These are phyloP conservation scores for Solanum etuberosum DNA, from an alignment of 257 asterid genomes.

Conservation along the genomic window DNA sequence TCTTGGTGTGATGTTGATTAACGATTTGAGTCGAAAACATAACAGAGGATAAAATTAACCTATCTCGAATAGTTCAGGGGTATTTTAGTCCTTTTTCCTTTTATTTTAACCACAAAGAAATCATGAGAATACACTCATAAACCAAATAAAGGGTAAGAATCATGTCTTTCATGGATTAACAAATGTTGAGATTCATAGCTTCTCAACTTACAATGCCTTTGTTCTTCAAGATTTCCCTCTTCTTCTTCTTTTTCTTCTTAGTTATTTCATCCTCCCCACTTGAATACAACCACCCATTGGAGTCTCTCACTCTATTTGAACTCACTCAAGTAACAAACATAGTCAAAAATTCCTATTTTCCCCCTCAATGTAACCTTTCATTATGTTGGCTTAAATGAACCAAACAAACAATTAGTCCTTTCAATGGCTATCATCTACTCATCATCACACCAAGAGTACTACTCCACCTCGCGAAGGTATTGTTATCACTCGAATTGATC, in stretches of 20 bases:
- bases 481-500: slow-evolving; percentile 23
- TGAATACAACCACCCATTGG: slow-evolving; percentile 33
- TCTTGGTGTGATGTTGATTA: too few relatives aligned
- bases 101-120: too few relatives aligned
- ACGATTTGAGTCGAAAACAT: too few relatives aligned
- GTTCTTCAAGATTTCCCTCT: neutral
- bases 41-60: too few relatives aligned
- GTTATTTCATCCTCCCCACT: slow-evolving; percentile 5
- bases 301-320: slow-evolving; percentile 41
- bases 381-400: slow-evolving; percentile 64
- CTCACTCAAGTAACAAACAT: slow-evolving; percentile 29
- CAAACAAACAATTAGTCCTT: slow-evolving; percentile 26
- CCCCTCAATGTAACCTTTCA: slow-evolving; percentile 34
- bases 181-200: neutral
- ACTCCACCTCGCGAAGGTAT: slow-evolving; percentile 35
- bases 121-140: too few relatives aligned
- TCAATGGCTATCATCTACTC: slow-evolving; percentile 10
- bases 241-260: slow-evolving; percentile 1
- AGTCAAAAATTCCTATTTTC: slow-evolving; percentile 6
- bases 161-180: too few relatives aligned
- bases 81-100: too few relatives aligned
- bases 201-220: slow-evolving; percentile 1
- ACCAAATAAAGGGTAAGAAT: too few relatives aligned
- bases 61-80: too few relatives aligned
- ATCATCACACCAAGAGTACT: neutral